Evolutionary conservation across 1,284 basidiomycete species (phyloP).

Genomic region (Kalmanozyma brasiliensis): DNA sequence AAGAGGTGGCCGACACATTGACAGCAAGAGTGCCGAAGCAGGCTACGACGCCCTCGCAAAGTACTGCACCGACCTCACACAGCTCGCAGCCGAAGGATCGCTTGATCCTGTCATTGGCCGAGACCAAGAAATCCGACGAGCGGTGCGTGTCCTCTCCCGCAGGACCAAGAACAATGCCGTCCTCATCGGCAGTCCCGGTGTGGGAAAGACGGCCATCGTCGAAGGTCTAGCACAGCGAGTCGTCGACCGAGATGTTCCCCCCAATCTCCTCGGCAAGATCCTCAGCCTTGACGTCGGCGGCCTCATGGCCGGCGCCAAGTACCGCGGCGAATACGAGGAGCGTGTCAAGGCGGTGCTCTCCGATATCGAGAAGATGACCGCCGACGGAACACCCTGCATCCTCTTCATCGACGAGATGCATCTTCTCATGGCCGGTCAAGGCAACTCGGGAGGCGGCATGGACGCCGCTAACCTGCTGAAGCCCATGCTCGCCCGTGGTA

Average conservation of each 20-base stretch:
- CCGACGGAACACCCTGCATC: slow-evolving; percentile 85
- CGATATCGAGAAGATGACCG: slow-evolving; percentile 90
- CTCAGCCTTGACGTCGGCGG: slow-evolving; percentile 88
- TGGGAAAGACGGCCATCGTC: slow-evolving; percentile 77
- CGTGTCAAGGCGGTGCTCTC: slow-evolving; percentile 88
- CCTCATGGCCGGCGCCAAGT: slow-evolving; percentile 94
- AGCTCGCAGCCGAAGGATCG: slow-evolving; percentile 71
- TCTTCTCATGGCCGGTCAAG: slow-evolving; percentile 64
- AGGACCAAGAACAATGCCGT: slow-evolving; percentile 92
- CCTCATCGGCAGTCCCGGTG: slow-evolving; percentile 76
- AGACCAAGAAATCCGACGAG: slow-evolving; percentile 65
- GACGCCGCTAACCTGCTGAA: slow-evolving; percentile 67
- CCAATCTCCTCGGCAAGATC: slow-evolving; percentile 83
- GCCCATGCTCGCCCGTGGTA: slow-evolving; percentile 78
- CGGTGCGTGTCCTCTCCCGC: slow-evolving; percentile 66
- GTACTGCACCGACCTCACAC: slow-evolving; percentile 72
- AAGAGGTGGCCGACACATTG: slow-evolving; percentile 82
- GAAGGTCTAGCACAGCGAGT: slow-evolving; percentile 97
- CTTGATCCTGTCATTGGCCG: slow-evolving; percentile 74
- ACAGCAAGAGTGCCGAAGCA: slow-evolving; percentile 76
- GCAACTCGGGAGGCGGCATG: slow-evolving; percentile 59
- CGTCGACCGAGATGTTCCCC: slow-evolving; percentile 92
- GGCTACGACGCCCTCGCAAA: slow-evolving; percentile 68
- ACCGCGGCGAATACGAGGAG: slow-evolving; percentile 97
- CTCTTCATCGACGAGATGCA: slow-evolving; percentile 90